Percentiles rank a stretch among this genome's conserved stretches.
Evolutionary conservation across 805 yeast genomes (phyloP).

Genomic region (Saccharomycopsis sp.): DNA sequence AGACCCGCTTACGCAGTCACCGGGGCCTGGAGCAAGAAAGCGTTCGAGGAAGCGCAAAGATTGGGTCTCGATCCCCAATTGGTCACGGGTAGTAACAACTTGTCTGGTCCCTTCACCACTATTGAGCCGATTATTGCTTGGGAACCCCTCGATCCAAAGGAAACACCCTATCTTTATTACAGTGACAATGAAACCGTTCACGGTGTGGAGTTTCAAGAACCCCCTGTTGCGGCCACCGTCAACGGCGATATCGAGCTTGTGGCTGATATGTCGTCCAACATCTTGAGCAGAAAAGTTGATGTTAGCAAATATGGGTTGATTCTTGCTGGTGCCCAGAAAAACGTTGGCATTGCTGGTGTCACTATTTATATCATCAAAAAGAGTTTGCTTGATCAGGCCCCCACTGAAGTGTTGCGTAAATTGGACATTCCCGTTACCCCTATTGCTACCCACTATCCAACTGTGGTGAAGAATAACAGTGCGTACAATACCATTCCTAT

Average conservation of each 20-base stretch:
- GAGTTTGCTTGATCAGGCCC: constrained; percentile 56
- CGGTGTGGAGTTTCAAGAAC: constrained; percentile 70
- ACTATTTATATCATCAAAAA: constrained; percentile 87
- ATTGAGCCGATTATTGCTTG: constrained; percentile 63
- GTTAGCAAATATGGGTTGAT: constrained; percentile 79
- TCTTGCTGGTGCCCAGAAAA: constrained; percentile 98
- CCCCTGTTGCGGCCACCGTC: constrained; percentile 42
- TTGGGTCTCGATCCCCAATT: constrained; percentile 69
- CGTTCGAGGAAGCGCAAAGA: constrained; percentile 79
- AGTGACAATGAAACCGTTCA: constrained; percentile 97
- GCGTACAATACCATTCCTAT: constrained; percentile 95
- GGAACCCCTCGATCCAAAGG: constrained; percentile 44
- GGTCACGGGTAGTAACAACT: constrained; percentile 54
- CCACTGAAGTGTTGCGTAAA: constrained; percentile 49
- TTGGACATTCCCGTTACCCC: constrained; percentile 75
- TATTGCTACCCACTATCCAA: constrained; percentile 79
- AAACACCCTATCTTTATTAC: constrained; percentile 76
- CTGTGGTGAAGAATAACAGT: constrained; percentile 80
- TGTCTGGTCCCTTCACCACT: constrained; percentile 47
- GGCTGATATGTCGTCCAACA: constrained; percentile 92
- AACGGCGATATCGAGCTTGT: constrained; percentile 72
- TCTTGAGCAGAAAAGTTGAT: constrained; percentile 73
- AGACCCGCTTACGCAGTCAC: constrained; percentile 81
- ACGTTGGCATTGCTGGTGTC: constrained; percentile 94
- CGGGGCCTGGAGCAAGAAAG: constrained; percentile 90